These are phyloP conservation scores for Fusarium succisae DNA, from an alignment of 2,329 filamentous ascomycete genomes.

Conservation along the genomic window DNA sequence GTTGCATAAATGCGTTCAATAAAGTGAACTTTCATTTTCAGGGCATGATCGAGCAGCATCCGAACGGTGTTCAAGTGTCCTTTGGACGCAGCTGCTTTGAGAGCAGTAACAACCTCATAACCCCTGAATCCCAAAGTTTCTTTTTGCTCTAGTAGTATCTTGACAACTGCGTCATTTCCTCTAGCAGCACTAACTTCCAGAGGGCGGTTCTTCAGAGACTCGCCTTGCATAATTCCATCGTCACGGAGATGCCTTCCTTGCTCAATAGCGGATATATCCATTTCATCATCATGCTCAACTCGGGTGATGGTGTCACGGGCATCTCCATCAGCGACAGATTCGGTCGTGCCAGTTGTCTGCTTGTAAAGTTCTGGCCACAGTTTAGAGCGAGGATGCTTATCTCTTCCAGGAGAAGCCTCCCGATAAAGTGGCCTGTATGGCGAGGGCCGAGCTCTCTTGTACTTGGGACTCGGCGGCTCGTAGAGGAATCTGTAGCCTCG, in stretches of 20 bases:
- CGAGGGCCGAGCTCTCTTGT: not conserved
- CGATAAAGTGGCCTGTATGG: not conserved
- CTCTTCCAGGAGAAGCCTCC: not conserved
- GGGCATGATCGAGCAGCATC: not conserved
- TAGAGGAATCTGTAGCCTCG: not conserved
- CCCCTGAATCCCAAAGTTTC: not conserved
- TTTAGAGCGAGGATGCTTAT: not conserved
- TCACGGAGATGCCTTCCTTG: too few species aligned
- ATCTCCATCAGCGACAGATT: not conserved
- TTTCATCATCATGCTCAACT: not conserved
- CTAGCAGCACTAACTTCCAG: not conserved
- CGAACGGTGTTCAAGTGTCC: not conserved
- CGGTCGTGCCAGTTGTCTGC: rapidly evolving
- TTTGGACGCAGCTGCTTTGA: not conserved
- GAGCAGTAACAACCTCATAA: not conserved
- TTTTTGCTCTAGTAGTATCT: not conserved
- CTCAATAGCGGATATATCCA: not conserved
- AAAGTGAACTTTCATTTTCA: not conserved
- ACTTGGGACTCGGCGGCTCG: not conserved
- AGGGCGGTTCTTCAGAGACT: not conserved
- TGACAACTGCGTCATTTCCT: not conserved
- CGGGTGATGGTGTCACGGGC: not conserved
- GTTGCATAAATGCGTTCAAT: not conserved
- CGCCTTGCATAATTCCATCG: rapidly evolving
- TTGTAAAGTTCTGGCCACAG: not conserved